These are phyloP conservation scores for Lagerstroemia fauriei DNA, from an alignment of 441 rosid genomes.

Conservation along the genomic window DNA sequence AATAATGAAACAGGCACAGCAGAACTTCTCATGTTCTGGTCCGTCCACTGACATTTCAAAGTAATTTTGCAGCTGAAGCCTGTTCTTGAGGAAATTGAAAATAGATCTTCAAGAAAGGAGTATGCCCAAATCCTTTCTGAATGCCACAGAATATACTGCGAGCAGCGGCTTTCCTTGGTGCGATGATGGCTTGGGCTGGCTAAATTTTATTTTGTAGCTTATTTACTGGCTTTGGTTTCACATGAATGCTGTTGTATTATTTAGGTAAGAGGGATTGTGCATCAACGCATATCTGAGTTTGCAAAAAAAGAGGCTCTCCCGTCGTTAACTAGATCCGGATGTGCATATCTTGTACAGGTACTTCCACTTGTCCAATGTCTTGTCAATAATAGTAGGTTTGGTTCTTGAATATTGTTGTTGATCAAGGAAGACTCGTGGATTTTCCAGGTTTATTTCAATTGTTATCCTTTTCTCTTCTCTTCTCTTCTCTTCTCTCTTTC, in stretches of 20 bases:
- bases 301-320: conserved; percentile 89
- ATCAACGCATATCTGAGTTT: conserved; percentile 84
- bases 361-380: not conserved
- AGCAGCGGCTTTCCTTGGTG: conserved; percentile 90
- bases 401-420: not conserved
- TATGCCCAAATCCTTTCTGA: conserved; percentile 80
- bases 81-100: conserved; percentile 82
- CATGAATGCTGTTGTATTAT: conserved; percentile 23
- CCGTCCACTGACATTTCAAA: not conserved
- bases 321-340: conserved; percentile 92
- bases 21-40: not conserved
- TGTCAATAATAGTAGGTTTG: not conserved
- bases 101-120: conserved; percentile 89
- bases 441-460: not conserved
- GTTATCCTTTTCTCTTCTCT: no score
- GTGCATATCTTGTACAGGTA: conserved; percentile 88
- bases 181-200: conserved; percentile 34
- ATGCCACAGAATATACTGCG: conserved; percentile 92
- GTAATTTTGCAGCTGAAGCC: conserved; percentile 76
- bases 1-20: not conserved
- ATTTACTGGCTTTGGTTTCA: conserved; percentile 26
- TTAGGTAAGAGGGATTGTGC: conserved; percentile 86
- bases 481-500: no score
- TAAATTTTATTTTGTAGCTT: conserved; percentile 13
- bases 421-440: not conserved